These are phyloP conservation scores for Verticillium klebahnii DNA, from an alignment of 2,329 filamentous ascomycete species.

Conservation along the genomic window DNA sequence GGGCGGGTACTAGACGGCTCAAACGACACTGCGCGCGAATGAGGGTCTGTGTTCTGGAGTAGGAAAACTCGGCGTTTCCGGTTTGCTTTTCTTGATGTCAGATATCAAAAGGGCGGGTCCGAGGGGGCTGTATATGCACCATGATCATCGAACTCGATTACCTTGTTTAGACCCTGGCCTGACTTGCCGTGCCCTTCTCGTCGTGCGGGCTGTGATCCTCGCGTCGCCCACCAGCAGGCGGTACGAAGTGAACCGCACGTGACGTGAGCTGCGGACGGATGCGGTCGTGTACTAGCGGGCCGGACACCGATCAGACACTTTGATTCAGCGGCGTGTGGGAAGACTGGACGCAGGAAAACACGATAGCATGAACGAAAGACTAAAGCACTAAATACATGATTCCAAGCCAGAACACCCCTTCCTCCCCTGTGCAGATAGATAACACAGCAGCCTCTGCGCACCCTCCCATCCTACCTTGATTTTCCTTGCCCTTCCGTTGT, in stretches of 20 bases:
- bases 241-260: too few species aligned
- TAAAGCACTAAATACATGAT: not conserved
- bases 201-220: not conserved
- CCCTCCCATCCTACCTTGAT: not conserved
- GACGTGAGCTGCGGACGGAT: too few species aligned
- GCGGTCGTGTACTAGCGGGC: too few species aligned
- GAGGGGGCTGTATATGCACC: not conserved
- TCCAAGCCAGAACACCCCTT: not conserved
- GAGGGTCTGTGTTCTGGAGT: conserved; percentile 1
- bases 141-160: conserved; percentile 1
- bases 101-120: conserved; percentile 2
- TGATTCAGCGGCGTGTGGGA: too few species aligned
- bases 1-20: not conserved
- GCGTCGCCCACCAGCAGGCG: too few species aligned
- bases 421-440: not conserved
- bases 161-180: not conserved
- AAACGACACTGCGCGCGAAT: not conserved
- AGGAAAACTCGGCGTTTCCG: conserved; percentile 3
- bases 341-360: not conserved
- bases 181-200: not conserved
- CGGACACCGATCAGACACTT: too few species aligned
- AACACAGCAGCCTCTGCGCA: not conserved
- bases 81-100: conserved; percentile 5
- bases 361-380: not conserved
- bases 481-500: not conserved